Evolutionary conservation across 1,139 yeast genomes (phyloP), one percentile per base, ranked within the genome.

Genomic region (Petasospora fabianii): DNA sequence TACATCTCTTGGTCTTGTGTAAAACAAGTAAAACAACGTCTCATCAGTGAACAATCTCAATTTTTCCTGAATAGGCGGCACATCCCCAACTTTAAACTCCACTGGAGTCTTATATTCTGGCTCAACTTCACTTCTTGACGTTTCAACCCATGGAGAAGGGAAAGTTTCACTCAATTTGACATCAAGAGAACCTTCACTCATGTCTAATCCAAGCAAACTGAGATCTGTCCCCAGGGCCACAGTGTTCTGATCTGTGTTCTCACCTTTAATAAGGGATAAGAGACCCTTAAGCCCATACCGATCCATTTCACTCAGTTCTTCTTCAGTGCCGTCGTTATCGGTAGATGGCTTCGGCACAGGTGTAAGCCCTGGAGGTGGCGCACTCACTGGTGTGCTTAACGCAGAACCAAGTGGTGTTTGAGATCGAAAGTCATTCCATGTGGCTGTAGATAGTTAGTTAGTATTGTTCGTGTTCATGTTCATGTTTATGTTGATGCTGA

Each of bases 121-220:
- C 52, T 87, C 95, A n/a, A 90, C 96, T 51, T 84, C 90, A 42
- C 88, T 80, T 53, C 94, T 71, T 11, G 95, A 78, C 1, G 96
- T 85, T 58, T 90, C 97, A 27, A 85, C 71, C 97, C 97, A 92
- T 11, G 97, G 97, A 11, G 95, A 83, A 20, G 95, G 80, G 56
- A 90, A 77, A n/a, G 80, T 77, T 51, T 74, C 75, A 35, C 90
- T 71, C 24, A 88, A 68, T 44, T 76, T 69, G 14, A 70, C 66
- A 30, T 66, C 64, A 16, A 48, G 41, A 2, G 42, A 41, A 5
- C 33, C 46, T 43, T 43, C 49, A 46, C 60, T 59, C 50, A 84
- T 69, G 54, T 85, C 84, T 35, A 87, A 66, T 14, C 94, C 95
- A 30, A 85, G 66, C 50, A 83, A 76, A 43, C 80, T 77, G 41